phyloP scores from a whole-genome alignment of 441 rosid species.

The Gossypium gossypioides region DNA sequence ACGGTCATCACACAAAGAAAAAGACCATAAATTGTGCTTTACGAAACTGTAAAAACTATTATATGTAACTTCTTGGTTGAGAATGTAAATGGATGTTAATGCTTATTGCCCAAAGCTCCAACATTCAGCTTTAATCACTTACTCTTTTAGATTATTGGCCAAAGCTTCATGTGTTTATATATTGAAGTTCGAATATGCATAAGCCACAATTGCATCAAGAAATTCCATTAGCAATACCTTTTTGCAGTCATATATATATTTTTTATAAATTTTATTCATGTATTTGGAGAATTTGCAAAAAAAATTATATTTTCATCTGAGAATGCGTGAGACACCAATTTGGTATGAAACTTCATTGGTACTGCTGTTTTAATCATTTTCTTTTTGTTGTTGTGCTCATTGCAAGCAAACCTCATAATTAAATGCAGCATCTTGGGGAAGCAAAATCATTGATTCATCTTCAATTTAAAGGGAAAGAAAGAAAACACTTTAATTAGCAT shows the following conservation, averaged over 20 bases:
- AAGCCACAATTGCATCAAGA: too few relatives aligned
- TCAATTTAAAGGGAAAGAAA: background rate
- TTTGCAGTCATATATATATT: too few relatives aligned
- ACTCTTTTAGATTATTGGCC: too few relatives aligned
- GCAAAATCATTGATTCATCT: constrained; percentile 4
- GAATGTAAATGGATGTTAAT: too few relatives aligned
- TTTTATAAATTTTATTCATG: too few relatives aligned
- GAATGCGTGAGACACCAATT: background rate
- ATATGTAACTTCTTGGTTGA: background rate
- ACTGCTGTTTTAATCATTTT: background rate
- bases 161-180: too few relatives aligned
- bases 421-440: background rate
- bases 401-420: background rate
- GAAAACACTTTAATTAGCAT: background rate
- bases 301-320: background rate
- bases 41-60: background rate
- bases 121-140: too few relatives aligned
- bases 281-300: too few relatives aligned
- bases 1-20: background rate
- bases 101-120: too few relatives aligned
- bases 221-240: too few relatives aligned
- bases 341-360: background rate
- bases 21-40: background rate
- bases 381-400: background rate
- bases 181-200: too few relatives aligned